These are phyloP conservation scores for Cytospora piceae DNA, from an alignment of 2,329 filamentous ascomycete genomes.

Conservation along the genomic window DNA sequence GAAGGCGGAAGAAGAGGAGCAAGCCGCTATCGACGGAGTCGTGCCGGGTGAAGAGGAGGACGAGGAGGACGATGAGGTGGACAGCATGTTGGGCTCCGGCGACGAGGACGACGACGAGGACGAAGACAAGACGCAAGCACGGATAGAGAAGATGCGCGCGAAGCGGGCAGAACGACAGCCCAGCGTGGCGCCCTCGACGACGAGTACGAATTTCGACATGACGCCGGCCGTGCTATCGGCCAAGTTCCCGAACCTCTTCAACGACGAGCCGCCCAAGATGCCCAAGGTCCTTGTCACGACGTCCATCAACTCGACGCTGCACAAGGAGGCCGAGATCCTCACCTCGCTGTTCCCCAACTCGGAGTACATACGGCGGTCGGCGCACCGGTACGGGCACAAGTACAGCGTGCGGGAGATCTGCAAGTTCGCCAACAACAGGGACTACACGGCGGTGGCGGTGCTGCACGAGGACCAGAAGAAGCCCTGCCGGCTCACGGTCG, in stretches of 20 bases:
- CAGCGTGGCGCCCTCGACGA: conserved; percentile 61
- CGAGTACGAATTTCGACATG: conserved; percentile 66
- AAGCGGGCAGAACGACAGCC: conserved; percentile 50
- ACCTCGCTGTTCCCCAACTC: conserved; percentile 83
- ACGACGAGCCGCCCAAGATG: conserved; percentile 58
- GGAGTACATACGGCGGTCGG: conserved; percentile 84
- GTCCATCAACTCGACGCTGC: conserved; percentile 83
- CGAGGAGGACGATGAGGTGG: conserved; percentile 62
- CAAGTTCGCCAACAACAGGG: conserved; percentile 78
- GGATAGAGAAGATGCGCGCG: conserved; percentile 48
- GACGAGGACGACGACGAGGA: conserved; percentile 56
- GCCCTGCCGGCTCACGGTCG: conserved; percentile 61
- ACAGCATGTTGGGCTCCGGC: conserved; percentile 79
- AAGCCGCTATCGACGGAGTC: conserved; percentile 46
- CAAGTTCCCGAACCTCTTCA: conserved; percentile 67
- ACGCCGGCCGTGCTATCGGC: conserved; percentile 62
- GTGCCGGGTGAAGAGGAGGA: conserved; percentile 50
- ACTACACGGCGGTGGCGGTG: conserved; percentile 83
- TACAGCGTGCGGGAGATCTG: conserved; percentile 92
- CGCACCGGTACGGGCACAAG: conserved; percentile 83
- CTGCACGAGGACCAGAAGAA: conserved; percentile 89
- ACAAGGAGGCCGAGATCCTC: conserved; percentile 78
- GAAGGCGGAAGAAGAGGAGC: conserved; percentile 55
- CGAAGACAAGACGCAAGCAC: conserved; percentile 44
- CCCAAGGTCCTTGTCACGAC: conserved; percentile 95